These are phyloP conservation scores for Thelephora terrestris DNA, from an alignment of 1,284 basidiomycete species.

Conservation along the genomic window DNA sequence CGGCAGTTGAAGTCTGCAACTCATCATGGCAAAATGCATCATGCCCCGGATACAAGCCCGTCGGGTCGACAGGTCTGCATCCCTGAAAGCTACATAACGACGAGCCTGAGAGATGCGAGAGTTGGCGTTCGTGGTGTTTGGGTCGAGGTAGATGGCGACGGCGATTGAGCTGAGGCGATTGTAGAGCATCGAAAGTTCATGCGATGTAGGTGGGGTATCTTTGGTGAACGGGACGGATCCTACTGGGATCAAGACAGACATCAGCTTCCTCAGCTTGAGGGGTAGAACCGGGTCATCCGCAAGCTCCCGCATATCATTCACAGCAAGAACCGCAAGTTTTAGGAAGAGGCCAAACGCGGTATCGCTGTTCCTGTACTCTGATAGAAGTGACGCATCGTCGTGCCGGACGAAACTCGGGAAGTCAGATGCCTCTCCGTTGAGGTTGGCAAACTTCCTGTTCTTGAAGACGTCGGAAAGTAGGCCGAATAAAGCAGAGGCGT, in stretches of 20 bases:
- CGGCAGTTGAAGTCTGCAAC: slow-evolving; percentile 47
- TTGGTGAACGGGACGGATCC: slow-evolving; percentile 59
- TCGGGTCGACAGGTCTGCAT: slow-evolving; percentile 64
- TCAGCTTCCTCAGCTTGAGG: slow-evolving; percentile 57
- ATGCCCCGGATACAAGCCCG: slow-evolving; percentile 69
- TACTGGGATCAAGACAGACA: slow-evolving; percentile 75
- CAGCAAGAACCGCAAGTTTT: slow-evolving; percentile 61
- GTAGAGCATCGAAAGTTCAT: slow-evolving; percentile 72
- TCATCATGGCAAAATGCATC: slow-evolving; percentile 64
- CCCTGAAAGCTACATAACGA: slow-evolving; percentile 58
- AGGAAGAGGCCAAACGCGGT: slow-evolving; percentile 76
- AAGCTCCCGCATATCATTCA: slow-evolving; percentile 22
- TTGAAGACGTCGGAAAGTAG: slow-evolving; percentile 72
- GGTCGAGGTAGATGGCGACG: slow-evolving; percentile 68
- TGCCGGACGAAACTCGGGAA: slow-evolving; percentile 72
- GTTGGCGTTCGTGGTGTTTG: slow-evolving; percentile 37
- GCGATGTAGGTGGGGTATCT: slow-evolving; percentile 36
- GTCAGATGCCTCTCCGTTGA: slow-evolving; percentile 65
- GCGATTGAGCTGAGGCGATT: slow-evolving; percentile 80
- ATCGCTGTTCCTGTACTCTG: slow-evolving; percentile 45
- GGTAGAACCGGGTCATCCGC: slow-evolving; percentile 14
- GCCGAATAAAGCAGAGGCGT: slow-evolving; percentile 51
- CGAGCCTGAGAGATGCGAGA: slow-evolving; percentile 52
- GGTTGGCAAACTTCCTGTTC: slow-evolving; percentile 69
- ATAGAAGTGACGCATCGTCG: slow-evolving; percentile 47